Evolutionary conservation across 345 rosid species (phyloP), one percentile per base, ranked within the genome.

Genomic region (Chamaenerion angustifolium): DNA sequence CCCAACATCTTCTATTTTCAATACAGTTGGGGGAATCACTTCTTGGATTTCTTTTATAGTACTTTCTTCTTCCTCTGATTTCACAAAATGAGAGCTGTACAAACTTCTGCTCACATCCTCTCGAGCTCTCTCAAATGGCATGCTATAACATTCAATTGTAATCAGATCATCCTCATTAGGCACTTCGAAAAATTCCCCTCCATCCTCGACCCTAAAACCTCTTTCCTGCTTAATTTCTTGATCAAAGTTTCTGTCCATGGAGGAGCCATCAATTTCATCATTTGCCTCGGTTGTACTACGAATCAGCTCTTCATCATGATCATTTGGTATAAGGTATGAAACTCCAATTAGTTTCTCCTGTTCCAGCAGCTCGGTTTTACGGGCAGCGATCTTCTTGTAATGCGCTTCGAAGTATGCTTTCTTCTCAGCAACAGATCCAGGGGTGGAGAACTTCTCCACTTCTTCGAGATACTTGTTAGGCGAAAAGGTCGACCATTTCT

Each of bases 401-500:
- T 92, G 98, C 43, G 94, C 98, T 76, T 92, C 98, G 37, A 92
- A 92, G 65, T 80, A 87, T 37, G 96, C 96, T 59, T 70, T 83
- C 61, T 92, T 92, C 65, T 76, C 68, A 59, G 98, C 98, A 11
- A 90, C 98, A 42, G 98, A 86, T 25, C 98, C 98, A 10, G 95
- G 98, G 2, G 89, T 76, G 8, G 96, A 92, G 66, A 80, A 92
- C 66, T 82, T 92, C 57, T 76, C 98, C 21, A 79, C 96, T 65
- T 87, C 98, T 69, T 92, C 98, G 73, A 92, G 58, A 65, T 92
- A 92, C 82, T 84, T 87, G 57, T 92, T 92, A 5, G 84, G 85
- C 10, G 96, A 80, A 68, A 87, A 92, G 48, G 98, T 56, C 0
- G 96, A 87, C 79, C 86, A 84, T 68, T 70, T 92, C 72, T 84